Evolutionary conservation across 2,329 filamentous ascomycete genomes (phyloP).

Genomic region (Ophiosphaerella herpotricha): DNA sequence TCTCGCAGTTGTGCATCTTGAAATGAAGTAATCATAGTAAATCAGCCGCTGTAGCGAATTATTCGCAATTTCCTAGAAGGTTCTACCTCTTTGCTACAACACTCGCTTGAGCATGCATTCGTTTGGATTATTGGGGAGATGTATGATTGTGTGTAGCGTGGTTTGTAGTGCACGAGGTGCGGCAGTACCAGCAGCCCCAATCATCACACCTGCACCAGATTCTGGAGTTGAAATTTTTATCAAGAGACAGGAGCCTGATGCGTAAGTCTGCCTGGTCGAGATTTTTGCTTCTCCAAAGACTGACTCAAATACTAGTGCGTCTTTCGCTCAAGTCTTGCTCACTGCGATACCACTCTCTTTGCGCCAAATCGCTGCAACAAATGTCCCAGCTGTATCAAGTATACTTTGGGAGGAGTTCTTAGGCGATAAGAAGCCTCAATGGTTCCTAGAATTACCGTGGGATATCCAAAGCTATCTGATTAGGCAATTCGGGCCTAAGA

Average conservation of each 20-base stretch:
- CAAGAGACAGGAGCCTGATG: conserved; percentile 34
- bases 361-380: conserved; percentile 41
- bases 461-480: conserved; percentile 44
- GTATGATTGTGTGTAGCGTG: conserved; percentile 13
- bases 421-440: conserved; percentile 38
- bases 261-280: conserved; percentile 25
- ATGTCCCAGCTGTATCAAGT: conserved; percentile 41
- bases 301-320: conserved; percentile 29
- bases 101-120: conserved; percentile 31
- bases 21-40: conserved; percentile 23
- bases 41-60: conserved; percentile 8
- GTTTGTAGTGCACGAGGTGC: conserved; percentile 16
- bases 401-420: conserved; percentile 42
- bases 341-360: conserved; percentile 43
- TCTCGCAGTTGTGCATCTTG: conserved; percentile 4
- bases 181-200: conserved; percentile 20
- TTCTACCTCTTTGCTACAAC: conserved; percentile 12
- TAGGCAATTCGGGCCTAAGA: conserved; percentile 37
- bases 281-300: background rate
- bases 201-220: conserved; percentile 36
- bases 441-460: conserved; percentile 39
- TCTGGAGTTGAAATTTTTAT: conserved; percentile 11
- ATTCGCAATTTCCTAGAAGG: conserved; percentile 6
- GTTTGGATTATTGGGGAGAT: conserved; percentile 22
- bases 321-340: conserved; percentile 39